phyloP scores from a whole-genome alignment of 2,329 filamentous ascomycete genomes.

The Pestalotiopsis sp. region DNA sequence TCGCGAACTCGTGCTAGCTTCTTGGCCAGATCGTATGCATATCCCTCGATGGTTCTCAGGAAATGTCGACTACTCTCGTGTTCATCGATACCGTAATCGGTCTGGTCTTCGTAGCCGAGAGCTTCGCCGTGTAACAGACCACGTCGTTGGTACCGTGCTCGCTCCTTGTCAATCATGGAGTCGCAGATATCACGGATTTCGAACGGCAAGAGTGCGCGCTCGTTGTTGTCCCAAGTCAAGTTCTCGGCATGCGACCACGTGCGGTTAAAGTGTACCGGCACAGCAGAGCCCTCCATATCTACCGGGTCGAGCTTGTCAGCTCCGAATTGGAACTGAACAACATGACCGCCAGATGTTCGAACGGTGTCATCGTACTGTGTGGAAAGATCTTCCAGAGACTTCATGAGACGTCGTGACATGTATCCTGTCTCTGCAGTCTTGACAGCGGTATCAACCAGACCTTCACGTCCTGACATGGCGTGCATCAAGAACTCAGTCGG shows the following conservation, averaged over 20 bases:
- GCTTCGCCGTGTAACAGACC: constrained; percentile 63
- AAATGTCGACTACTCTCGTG: constrained; percentile 84
- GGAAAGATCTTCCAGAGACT: constrained; percentile 92
- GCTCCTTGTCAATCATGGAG: constrained; percentile 68
- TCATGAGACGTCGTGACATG: constrained; percentile 98
- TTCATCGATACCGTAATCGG: constrained; percentile 72
- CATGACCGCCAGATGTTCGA: constrained; percentile 81
- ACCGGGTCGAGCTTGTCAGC: constrained; percentile 95
- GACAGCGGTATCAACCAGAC: constrained; percentile 96
- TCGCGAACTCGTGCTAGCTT: constrained; percentile 59
- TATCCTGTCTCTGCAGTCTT: constrained; percentile 99
- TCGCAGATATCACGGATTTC: constrained; percentile 74
- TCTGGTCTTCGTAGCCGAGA: constrained; percentile 71
- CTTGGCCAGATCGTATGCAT: constrained; percentile 65
- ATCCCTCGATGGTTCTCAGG: constrained; percentile 75
- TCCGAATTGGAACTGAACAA: constrained; percentile 97
- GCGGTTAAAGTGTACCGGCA: constrained; percentile 88
- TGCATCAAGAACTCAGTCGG: constrained; percentile 97
- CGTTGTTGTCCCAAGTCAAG: constrained; percentile 77
- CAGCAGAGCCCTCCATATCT: constrained; percentile 94
- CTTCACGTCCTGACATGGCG: constrained; percentile 97
- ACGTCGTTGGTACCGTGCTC: constrained; percentile 63
- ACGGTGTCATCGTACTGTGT: constrained; percentile 95
- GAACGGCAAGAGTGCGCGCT: constrained; percentile 71
- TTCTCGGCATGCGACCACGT: constrained; percentile 84